Base-by-base conservation (phyloP, 306 rosid genomes). In the Casuarina glauca region DNA sequence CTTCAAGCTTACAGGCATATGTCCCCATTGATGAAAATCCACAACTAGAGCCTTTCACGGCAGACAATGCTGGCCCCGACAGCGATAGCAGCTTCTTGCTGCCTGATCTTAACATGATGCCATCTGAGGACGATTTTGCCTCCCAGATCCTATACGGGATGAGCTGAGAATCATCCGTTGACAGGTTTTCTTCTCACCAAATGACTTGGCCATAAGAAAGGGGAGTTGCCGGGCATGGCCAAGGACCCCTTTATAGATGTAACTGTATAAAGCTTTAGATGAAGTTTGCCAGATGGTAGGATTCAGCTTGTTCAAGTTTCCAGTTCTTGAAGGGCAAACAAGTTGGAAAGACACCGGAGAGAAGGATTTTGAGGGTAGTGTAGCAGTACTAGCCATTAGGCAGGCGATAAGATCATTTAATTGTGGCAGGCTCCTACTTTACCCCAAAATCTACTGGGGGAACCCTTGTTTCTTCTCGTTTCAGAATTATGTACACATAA, bases 61-160 rank as follows among this genome's bases (percentile, higher is more conserved):
- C 87, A 43, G 74, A 58, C 19, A 76, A 69, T 77, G 45, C 69
- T 0, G 84, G 43, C 67, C 83, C 87, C 1, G 63, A 83, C 1
- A 68, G 75, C 36, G 82, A 77, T 48, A 82, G 79, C 19, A 70
- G 70, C 53, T 91, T 85, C 84, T 57, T 89, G 78, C 85, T 94
- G 41, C 98, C 98, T 11, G 98, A 94, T 86, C 88, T 94, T 43
- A 94, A 94, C 69, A 88, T 84, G 91, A 67, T 72, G 77, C 96
- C 98, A 3, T 75, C 80, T 0, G 94, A 80, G 26, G 96, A 82
- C 72, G 90, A 77, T 57, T 84, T 74, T 39, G 68, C 48, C 78
- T 16, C 68, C 3, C 86, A 73, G 16, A 73, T 57, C 36, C 48
- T 69, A 3, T 84, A 75, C 39, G 82, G 90, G 74, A 69, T 70